Evolutionary conservation across 495 filamentous ascomycete genomes (phyloP).

Genomic region (Cairneyella variabilis): DNA sequence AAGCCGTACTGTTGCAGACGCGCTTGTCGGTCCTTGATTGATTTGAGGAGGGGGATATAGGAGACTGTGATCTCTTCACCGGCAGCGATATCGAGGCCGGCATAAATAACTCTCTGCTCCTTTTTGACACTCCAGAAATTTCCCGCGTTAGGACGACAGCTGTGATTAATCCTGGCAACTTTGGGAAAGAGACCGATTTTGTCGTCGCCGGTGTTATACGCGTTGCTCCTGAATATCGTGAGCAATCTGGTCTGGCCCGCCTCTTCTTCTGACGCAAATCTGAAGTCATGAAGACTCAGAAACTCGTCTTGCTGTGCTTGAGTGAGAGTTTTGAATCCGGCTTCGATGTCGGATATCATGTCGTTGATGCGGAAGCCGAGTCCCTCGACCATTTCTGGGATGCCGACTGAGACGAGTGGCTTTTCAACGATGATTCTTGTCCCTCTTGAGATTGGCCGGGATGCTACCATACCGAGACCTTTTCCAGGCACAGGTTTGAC

Average conservation of each 20-base stretch:
- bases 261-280: slow-evolving; percentile 3
- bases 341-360: slow-evolving; percentile 9
- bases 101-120: slow-evolving; percentile 30
- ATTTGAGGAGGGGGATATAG: slow-evolving; percentile 24
- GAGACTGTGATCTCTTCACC: slow-evolving; percentile 37
- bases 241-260: slow-evolving; percentile 2
- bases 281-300: slow-evolving; percentile 17
- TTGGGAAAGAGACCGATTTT: slow-evolving; percentile 29
- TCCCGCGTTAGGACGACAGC: slow-evolving; percentile 32
- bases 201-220: slow-evolving; percentile 9
- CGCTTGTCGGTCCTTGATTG: slow-evolving; percentile 5
- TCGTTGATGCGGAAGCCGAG: slow-evolving; percentile 14
- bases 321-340: slow-evolving; percentile 1
- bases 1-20: slow-evolving; percentile 23
- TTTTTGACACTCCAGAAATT: slow-evolving; percentile 33
- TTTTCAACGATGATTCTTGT: slow-evolving; percentile 20
- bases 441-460: slow-evolving; percentile 23
- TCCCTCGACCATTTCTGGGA: slow-evolving; percentile 15
- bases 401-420: slow-evolving; percentile 19
- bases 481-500: slow-evolving; percentile 13
- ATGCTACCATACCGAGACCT: slow-evolving; percentile 34
- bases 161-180: slow-evolving; percentile 36
- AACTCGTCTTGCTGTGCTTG: slow-evolving; percentile 7
- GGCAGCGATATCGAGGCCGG: slow-evolving; percentile 26
- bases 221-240: slow-evolving; percentile 24